phyloP scores from a whole-genome alignment of 495 filamentous ascomycete species.

The Hypoxylon cercidicola region DNA sequence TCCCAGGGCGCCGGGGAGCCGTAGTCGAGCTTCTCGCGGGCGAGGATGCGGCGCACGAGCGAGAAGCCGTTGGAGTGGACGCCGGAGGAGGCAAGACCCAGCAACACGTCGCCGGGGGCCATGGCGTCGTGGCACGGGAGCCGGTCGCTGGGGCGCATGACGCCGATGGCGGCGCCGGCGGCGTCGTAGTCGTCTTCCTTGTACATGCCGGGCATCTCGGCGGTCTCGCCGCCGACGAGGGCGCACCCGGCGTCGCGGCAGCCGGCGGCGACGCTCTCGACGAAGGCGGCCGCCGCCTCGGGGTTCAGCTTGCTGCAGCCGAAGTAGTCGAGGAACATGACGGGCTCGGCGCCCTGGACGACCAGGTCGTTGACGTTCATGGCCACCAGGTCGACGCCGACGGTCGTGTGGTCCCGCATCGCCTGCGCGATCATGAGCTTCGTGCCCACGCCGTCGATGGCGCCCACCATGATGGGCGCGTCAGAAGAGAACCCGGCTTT shows the following conservation, averaged over 20 bases:
- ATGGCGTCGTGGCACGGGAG: slow-evolving; percentile 82
- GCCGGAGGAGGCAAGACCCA: slow-evolving; percentile 84
- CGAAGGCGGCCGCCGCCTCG: slow-evolving; percentile 78
- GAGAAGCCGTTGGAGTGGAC: slow-evolving; percentile 97
- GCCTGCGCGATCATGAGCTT: slow-evolving; percentile 95
- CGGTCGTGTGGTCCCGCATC: slow-evolving; percentile 87
- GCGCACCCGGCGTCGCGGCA: slow-evolving; percentile 87
- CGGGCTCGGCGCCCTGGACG: slow-evolving; percentile 91
- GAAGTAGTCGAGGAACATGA: slow-evolving; percentile 97
- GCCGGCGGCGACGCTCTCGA: slow-evolving; percentile 88
- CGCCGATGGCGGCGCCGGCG: slow-evolving; percentile 86
- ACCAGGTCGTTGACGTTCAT: slow-evolving; percentile 99
- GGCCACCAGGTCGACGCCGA: slow-evolving; percentile 94
- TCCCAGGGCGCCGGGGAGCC: slow-evolving; percentile 79
- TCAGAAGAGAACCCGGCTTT: slow-evolving; percentile 74
- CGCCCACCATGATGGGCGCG: slow-evolving; percentile 83
- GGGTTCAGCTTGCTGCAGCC: slow-evolving; percentile 87
- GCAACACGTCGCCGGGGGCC: slow-evolving; percentile 80
- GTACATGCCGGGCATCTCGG: slow-evolving; percentile 97
- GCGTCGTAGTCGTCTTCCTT: slow-evolving; percentile 86
- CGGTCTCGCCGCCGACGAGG: slow-evolving; percentile 95
- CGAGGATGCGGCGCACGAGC: slow-evolving; percentile 86
- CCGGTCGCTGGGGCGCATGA: slow-evolving; percentile 72
- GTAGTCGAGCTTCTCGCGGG: slow-evolving; percentile 74
- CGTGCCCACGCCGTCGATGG: slow-evolving; percentile 95